Evolutionary conservation across 768 basidiomycete genomes (phyloP), one percentile per base, ranked within the genome.

Genomic region (Pholiota conissans): DNA sequence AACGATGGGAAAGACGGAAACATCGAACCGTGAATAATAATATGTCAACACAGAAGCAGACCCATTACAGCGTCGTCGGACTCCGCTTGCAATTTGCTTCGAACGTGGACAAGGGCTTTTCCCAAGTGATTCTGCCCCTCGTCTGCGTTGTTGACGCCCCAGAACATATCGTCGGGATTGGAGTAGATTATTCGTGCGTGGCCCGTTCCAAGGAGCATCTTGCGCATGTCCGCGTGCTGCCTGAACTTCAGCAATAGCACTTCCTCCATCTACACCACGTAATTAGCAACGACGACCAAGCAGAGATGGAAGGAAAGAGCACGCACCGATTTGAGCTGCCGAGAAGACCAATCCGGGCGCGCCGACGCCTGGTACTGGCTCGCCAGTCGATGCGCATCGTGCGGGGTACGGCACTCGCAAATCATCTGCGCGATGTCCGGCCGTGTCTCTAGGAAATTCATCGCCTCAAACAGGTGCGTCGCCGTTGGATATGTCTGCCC

Each of bases 381-480:
- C 0, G 73, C 69, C 14, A 77, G 52, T 0, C 69, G 70, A 62
- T 77, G 76, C 3, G 82, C 74, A 0, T 75, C 72, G 16, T 65
- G 65, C 11, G 75, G 65, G 32, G 73, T 65, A 9, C 56, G 51
- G 52, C 71, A 73, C 1, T 18, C 45, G 18, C 88, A 77, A 55
- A 92, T 86, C 24, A 64, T 63, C 57, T 89, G 84, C 10, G 84
- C 84, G n/a, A 88, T 63, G 0, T 80, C 78, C 0, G 81, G 82
- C 2, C 75, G 73, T 20, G 74, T 68, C 2, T 77, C 76, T 34
- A 84, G 64, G 68, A 84, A 92, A 68, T 88, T 89, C 65, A 88
- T 74, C 10, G 89, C 89, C 69, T 93, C 89, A 54, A 84, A 79
- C 20, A 93, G 76, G 62, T 93, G 90, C 63, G 85, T 69, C 10